Percentiles rank a stretch among this genome's conserved stretches.
Conservation (phyloP, 208 protist genomes). For the Strigomonas galati region DNA sequence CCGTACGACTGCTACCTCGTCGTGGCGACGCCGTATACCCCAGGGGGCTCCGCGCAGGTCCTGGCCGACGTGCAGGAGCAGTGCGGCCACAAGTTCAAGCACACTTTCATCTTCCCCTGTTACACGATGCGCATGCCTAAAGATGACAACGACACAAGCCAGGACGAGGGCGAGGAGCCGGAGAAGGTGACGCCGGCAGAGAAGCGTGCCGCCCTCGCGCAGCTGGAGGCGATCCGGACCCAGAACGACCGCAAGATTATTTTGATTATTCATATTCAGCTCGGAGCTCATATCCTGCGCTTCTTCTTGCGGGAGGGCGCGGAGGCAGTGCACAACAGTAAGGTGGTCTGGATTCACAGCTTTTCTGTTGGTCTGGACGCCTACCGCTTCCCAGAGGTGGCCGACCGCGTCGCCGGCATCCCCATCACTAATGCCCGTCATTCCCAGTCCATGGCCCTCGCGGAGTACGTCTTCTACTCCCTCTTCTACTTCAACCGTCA, state of each 20-base stretch:
- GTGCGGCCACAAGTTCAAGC: too few relatives aligned
- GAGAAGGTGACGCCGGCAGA: too few relatives aligned
- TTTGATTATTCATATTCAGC: slow-evolving; percentile 22
- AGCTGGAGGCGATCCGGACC: background rate
- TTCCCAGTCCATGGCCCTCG: slow-evolving; percentile 34
- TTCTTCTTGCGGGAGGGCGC: slow-evolving; percentile 30
- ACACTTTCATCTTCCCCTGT: too few relatives aligned
- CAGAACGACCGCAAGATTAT: slow-evolving; percentile 14
- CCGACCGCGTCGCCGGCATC: slow-evolving; percentile 20
- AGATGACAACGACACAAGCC: too few relatives aligned
- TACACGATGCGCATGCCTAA: too few relatives aligned
- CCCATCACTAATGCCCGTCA: slow-evolving; percentile 38
- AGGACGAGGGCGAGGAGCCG: too few relatives aligned
- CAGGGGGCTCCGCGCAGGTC: background rate
- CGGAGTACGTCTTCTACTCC: slow-evolving; percentile 51
- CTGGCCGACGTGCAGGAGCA: background rate
- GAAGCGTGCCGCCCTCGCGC: too few relatives aligned
- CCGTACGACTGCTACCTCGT: background rate
- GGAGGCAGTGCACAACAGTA: slow-evolving; percentile 20
- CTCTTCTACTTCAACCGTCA: slow-evolving; percentile 65
- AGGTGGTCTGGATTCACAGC: slow-evolving; percentile 46
- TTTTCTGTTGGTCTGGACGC: slow-evolving; percentile 43
- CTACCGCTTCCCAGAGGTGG: slow-evolving; percentile 24
- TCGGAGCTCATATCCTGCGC: slow-evolving; percentile 21
- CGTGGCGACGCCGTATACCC: background rate